phyloP scores from a whole-genome alignment of 495 filamentous ascomycete species.

The Ramalina intermedia region DNA sequence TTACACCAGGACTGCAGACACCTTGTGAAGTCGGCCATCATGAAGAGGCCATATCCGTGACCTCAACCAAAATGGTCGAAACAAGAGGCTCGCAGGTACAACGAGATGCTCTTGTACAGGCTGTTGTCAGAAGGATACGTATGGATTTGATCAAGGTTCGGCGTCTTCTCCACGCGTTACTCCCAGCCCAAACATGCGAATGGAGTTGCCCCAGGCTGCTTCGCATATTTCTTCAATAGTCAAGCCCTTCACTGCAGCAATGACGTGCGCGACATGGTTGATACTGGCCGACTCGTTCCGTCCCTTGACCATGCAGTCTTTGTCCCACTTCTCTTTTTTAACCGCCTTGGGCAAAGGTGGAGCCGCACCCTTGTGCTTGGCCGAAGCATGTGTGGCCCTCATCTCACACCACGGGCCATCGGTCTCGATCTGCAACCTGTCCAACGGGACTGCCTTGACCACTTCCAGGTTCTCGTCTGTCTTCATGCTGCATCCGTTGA shows the following conservation, averaged over 20 bases:
- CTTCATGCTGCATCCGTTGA: slow-evolving; percentile 89
- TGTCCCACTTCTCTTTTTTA: slow-evolving; percentile 87
- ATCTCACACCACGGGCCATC: slow-evolving; percentile 79
- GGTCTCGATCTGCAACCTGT: slow-evolving; percentile 74
- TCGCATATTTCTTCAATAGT: slow-evolving; percentile 68
- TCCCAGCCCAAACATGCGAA: slow-evolving; percentile 64
- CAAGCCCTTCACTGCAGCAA: slow-evolving; percentile 73
- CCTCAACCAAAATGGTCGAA: not conserved
- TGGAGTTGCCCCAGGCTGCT: slow-evolving; percentile 73
- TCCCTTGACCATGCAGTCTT: slow-evolving; percentile 75
- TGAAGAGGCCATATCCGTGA: not conserved
- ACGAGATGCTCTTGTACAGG: not conserved
- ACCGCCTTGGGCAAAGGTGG: slow-evolving; percentile 40
- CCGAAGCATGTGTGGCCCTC: slow-evolving; percentile 36
- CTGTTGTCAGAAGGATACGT: not conserved
- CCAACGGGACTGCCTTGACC: slow-evolving; percentile 58
- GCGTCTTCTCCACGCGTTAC: slow-evolving; percentile 18
- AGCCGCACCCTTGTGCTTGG: slow-evolving; percentile 32
- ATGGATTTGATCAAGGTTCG: not conserved
- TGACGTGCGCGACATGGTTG: slow-evolving; percentile 65
- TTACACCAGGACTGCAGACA: not conserved
- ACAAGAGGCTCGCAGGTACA: not conserved
- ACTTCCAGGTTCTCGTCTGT: slow-evolving; percentile 77
- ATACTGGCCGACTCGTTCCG: slow-evolving; percentile 84
- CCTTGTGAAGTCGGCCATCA: not conserved